phyloP scores from a whole-genome alignment of 2,329 filamentous ascomycete species.

The Zymoseptoria pseudotritici region DNA sequence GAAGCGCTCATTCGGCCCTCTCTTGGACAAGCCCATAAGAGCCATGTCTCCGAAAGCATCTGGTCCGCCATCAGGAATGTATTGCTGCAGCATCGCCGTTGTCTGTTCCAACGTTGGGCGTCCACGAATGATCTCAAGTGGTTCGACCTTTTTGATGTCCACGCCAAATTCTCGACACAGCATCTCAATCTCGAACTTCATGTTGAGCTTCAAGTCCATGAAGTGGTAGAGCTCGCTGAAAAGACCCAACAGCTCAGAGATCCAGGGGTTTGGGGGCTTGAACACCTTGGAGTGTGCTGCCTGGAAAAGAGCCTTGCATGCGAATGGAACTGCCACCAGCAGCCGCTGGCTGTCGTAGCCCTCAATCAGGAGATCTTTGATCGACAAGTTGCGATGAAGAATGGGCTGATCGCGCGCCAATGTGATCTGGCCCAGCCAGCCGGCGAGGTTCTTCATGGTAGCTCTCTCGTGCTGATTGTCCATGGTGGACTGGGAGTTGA shows the following conservation, averaged over 20 bases:
- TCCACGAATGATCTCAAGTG: slow-evolving; percentile 77
- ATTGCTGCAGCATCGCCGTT: slow-evolving; percentile 29
- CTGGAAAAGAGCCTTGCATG: slow-evolving; percentile 88
- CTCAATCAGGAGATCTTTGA: slow-evolving; percentile 90
- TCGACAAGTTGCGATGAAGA: slow-evolving; percentile 92
- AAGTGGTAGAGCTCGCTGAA: slow-evolving; percentile 91
- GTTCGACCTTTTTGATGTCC: slow-evolving; percentile 87
- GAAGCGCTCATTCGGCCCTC: slow-evolving; percentile 60
- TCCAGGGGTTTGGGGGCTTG: slow-evolving; percentile 89
- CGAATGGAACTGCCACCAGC: slow-evolving; percentile 89
- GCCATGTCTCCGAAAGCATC: slow-evolving; percentile 74
- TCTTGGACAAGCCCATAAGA: slow-evolving; percentile 60
- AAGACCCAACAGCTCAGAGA: slow-evolving; percentile 90
- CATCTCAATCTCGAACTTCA: slow-evolving; percentile 98
- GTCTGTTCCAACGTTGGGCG: slow-evolving; percentile 41
- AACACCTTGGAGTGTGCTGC: slow-evolving; percentile 82
- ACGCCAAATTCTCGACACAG: slow-evolving; percentile 85
- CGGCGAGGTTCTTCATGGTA: slow-evolving; percentile 86
- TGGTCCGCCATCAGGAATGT: slow-evolving; percentile 42
- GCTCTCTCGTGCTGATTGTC: slow-evolving; percentile 76
- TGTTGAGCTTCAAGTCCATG: slow-evolving; percentile 87
- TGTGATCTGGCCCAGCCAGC: slow-evolving; percentile 88
- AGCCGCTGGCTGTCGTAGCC: slow-evolving; percentile 88
- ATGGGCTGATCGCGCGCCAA: slow-evolving; percentile 91
- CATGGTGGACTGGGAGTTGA: slow-evolving; percentile 84